phyloP scores from a whole-genome alignment of 1,139 yeast genomes.

The Hansenula lynferdii region DNA sequence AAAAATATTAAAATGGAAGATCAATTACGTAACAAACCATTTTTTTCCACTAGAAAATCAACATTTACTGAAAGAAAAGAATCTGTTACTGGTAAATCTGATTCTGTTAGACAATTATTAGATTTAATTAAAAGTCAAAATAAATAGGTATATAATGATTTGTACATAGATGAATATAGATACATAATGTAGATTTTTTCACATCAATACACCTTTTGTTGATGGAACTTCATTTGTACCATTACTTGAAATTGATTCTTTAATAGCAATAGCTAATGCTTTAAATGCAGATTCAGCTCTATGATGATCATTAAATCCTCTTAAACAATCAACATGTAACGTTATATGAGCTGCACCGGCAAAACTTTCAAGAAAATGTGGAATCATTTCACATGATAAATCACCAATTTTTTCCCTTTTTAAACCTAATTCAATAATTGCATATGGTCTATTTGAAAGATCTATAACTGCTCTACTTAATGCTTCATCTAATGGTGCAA shows the following conservation, averaged over 20 bases:
- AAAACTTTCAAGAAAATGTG: conserved; percentile 91
- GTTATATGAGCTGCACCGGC: conserved; percentile 91
- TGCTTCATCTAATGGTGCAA: conserved; percentile 96
- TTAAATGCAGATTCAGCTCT: conserved; percentile 95
- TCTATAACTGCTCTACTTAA: conserved; percentile 92
- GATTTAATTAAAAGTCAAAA: neutral
- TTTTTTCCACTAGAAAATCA: too few relatives aligned
- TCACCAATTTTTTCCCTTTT: conserved; percentile 93
- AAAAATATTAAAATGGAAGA: neutral
- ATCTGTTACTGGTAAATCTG: neutral
- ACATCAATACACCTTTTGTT: conserved; percentile 80
- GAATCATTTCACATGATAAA: conserved; percentile 92
- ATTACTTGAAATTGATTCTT: conserved; percentile 76
- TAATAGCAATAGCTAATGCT: conserved; percentile 88
- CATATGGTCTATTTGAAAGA: conserved; percentile 86
- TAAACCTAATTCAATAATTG: conserved; percentile 83
- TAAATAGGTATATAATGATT: neutral
- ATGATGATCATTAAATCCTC: conserved; percentile 96
- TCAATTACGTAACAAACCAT: too few relatives aligned
- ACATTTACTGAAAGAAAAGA: too few relatives aligned
- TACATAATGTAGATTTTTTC: conserved; percentile 24
- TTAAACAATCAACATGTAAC: conserved; percentile 86
- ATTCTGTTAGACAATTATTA: neutral
- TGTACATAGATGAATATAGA: conserved; percentile 3
- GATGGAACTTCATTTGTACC: conserved; percentile 93